Percentiles rank a stretch among this genome's conserved stretches.
phyloP scores from a whole-genome alignment of 2,329 filamentous ascomycete species.

The Colletotrichum liriopes region DNA sequence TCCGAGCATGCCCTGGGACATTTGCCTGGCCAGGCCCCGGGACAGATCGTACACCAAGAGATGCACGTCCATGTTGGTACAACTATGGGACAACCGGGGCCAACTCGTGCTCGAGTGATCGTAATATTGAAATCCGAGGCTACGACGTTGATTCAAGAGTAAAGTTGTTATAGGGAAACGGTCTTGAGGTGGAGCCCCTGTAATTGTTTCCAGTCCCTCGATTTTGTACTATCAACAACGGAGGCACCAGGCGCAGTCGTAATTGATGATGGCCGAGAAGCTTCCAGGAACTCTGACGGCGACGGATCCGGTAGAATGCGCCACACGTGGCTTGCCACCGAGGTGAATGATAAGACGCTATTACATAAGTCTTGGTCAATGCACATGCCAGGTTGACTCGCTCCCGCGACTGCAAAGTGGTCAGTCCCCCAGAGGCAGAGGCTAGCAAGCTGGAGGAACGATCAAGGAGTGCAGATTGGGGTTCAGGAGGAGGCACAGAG shows the following conservation, averaged over 20 bases:
- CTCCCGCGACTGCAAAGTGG: not conserved
- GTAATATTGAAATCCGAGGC: not conserved
- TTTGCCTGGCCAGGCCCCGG: conserved; percentile 68
- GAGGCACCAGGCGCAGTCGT: conserved; percentile 40
- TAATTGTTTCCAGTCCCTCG: not conserved
- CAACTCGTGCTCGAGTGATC: not conserved
- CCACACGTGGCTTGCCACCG: conserved; percentile 30
- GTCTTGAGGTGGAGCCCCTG: too few relatives aligned
- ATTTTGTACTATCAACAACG: not conserved
- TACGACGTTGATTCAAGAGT: not conserved
- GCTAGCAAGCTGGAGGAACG: not conserved
- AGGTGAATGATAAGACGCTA: not conserved
- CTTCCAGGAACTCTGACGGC: conserved; percentile 29
- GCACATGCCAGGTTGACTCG: not conserved
- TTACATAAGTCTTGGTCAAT: not conserved
- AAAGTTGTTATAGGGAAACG: not conserved
- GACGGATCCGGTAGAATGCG: conserved; percentile 28
- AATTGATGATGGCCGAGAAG: conserved; percentile 34
- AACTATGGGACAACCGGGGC: not conserved
- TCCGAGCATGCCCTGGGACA: conserved; percentile 68
- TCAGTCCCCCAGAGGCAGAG: not conserved
- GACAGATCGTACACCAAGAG: conserved; percentile 87
- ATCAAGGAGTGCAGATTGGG: not conserved
- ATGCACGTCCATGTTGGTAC: conserved; percentile 78
- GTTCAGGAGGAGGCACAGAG: conserved; percentile 12